phyloP scores from a whole-genome alignment of 2,329 filamentous ascomycete genomes.

The Penicillium sp. region DNA sequence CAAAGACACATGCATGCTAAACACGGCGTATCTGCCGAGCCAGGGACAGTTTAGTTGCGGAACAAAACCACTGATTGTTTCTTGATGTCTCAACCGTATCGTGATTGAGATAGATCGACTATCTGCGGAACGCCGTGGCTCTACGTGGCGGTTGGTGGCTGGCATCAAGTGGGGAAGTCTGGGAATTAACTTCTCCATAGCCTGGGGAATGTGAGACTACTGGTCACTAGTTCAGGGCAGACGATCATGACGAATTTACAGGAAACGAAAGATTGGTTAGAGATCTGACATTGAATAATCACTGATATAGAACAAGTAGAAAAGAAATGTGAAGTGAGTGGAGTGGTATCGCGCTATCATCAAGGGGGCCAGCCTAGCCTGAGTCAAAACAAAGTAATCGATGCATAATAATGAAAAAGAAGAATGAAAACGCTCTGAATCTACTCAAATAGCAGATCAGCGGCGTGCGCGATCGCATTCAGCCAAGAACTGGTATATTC shows the following conservation, averaged over 20 bases:
- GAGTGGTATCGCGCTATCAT: slow-evolving; percentile 29
- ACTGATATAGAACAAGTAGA: background rate
- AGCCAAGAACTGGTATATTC: slow-evolving; percentile 67
- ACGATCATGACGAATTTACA: no score
- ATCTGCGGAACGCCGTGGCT: background rate
- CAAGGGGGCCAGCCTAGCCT: slow-evolving; percentile 10
- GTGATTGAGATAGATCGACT: background rate
- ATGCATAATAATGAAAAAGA: slow-evolving; percentile 14
- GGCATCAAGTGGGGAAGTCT: slow-evolving; percentile 2
- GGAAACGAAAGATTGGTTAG: background rate
- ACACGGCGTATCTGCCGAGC: slow-evolving; percentile 6
- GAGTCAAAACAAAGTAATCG: slow-evolving; percentile 10
- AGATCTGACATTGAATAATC: background rate
- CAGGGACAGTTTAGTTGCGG: slow-evolving; percentile 5
- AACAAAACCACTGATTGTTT: background rate
- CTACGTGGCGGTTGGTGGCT: background rate
- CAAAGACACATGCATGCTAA: background rate
- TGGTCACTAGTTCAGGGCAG: background rate
- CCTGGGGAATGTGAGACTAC: background rate
- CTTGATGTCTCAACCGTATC: background rate
- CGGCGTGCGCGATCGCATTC: slow-evolving; percentile 58
- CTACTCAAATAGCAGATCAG: slow-evolving; percentile 3
- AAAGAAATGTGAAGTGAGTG: slow-evolving; percentile 18
- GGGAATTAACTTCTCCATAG: slow-evolving; percentile 3
- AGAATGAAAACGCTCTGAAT: slow-evolving; percentile 3